These are phyloP conservation scores for Nakazawaea ambrosiae DNA, from an alignment of 805 yeast genomes.

Conservation along the genomic window DNA sequence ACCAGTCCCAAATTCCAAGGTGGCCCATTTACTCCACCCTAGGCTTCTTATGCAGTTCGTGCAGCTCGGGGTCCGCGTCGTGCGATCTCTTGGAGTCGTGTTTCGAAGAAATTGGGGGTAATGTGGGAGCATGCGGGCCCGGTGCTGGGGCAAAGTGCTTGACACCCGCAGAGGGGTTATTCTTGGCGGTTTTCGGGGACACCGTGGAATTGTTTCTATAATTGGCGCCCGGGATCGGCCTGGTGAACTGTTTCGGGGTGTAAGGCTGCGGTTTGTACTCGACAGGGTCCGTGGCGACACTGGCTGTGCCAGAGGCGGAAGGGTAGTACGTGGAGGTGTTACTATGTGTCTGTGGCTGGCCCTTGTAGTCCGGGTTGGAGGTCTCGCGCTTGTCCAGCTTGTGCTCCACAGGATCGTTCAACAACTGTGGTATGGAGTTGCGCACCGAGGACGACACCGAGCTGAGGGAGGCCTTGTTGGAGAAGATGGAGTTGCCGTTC, in stretches of 20 bases:
- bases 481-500: slow-evolving; percentile 11
- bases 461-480: slow-evolving; percentile 29
- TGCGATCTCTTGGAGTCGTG: too few species aligned
- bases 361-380: neutral
- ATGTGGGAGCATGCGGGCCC: too few species aligned
- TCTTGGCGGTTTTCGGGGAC: slow-evolving; percentile 2
- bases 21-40: too few species aligned
- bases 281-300: neutral
- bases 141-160: too few species aligned
- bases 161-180: too few species aligned
- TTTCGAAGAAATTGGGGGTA: too few species aligned
- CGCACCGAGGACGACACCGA: slow-evolving; percentile 15
- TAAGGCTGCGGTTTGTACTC: slow-evolving; percentile 8
- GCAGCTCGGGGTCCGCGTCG: too few species aligned
- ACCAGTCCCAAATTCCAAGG: too few species aligned
- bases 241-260: slow-evolving; percentile 10
- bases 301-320: neutral
- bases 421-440: slow-evolving; percentile 6
- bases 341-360: neutral
- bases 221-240: neutral
- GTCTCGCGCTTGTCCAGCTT: neutral
- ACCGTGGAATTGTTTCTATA: slow-evolving; percentile 6
- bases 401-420: slow-evolving; percentile 4
- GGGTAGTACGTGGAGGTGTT: too few species aligned
- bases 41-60: too few species aligned